A percentile compares a stretch with the other conserved stretches of the same genome.
Conservation (phyloP, 768 basidiomycete genomes). For the Lepiota subincarnata region DNA sequence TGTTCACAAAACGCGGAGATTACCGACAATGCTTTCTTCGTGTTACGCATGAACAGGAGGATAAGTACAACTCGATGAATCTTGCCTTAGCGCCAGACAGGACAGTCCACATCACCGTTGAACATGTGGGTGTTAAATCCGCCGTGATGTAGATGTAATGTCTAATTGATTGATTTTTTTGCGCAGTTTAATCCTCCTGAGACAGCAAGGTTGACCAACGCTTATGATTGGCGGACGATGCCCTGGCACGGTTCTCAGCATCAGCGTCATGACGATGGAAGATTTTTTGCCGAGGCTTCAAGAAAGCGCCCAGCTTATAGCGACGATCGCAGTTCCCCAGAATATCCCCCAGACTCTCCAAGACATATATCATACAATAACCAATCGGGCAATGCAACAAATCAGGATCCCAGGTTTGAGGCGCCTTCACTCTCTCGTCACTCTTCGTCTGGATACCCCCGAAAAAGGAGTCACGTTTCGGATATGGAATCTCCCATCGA, state of each 20-base stretch:
- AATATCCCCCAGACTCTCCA: not conserved
- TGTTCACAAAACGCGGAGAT: constrained; percentile 61
- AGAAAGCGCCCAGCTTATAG: constrained; percentile 7
- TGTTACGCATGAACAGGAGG: constrained; percentile 47
- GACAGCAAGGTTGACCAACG: not conserved
- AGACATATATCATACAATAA: not conserved
- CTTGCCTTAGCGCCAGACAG: constrained; percentile 49
- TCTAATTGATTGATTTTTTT: constrained; percentile 1
- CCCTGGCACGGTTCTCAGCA: constrained; percentile 7
- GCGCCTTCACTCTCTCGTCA: constrained; percentile 3
- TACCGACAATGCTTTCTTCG: constrained; percentile 69
- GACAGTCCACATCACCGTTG: constrained; percentile 56
- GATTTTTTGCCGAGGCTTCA: not conserved
- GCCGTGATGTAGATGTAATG: constrained; percentile 4
- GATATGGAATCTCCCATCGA: constrained; percentile 4
- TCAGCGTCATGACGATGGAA: constrained; percentile 9
- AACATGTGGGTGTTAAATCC: constrained; percentile 39
- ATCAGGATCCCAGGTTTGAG: constrained; percentile 5
- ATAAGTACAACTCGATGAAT: constrained; percentile 52
- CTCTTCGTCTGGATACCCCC: constrained; percentile 7
- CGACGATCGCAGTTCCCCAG: not conserved
- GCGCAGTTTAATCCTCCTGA: constrained; percentile 33
- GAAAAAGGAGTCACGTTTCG: constrained; percentile 7
- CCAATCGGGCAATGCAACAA: not conserved
- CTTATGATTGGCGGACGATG: constrained; percentile 8